phyloP scores from a whole-genome alignment of 2,329 filamentous ascomycete genomes.

The Sarocladiaceae sp. region DNA sequence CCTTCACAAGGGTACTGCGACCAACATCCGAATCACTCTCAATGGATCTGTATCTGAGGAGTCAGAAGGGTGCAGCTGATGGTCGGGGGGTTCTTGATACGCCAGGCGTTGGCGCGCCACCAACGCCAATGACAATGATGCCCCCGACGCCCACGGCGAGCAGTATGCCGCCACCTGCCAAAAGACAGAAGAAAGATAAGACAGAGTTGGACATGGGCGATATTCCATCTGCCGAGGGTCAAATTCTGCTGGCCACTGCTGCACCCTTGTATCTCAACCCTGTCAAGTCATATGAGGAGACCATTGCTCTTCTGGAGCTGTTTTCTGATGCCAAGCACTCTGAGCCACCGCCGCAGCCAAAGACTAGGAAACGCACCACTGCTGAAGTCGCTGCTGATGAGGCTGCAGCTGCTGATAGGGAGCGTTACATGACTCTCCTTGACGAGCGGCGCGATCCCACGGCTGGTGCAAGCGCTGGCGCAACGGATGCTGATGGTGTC shows the following conservation, averaged over 20 bases:
- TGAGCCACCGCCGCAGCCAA: conserved; percentile 73
- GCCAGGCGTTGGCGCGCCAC: conserved; percentile 47
- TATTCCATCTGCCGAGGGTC: conserved; percentile 70
- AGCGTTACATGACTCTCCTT: conserved; percentile 88
- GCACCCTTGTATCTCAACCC: conserved; percentile 75
- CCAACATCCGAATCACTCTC: conserved; percentile 75
- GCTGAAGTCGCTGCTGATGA: conserved; percentile 95
- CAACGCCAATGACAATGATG: conserved; percentile 58
- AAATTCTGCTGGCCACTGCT: conserved; percentile 69
- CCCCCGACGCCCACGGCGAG: conserved; percentile 59
- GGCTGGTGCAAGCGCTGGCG: conserved; percentile 50
- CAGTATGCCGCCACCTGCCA: conserved; percentile 56
- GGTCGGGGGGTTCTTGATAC: conserved; percentile 19
- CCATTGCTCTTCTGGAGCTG: conserved; percentile 65
- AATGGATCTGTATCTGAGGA: conserved; percentile 71
- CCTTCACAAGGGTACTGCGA: conserved; percentile 77
- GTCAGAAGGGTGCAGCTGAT: conserved; percentile 44
- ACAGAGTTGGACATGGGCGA: conserved; percentile 75
- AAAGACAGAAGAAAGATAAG: conserved; percentile 65
- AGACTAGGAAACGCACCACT: conserved; percentile 86
- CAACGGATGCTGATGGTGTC: conserved; percentile 60
- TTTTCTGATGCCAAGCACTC: conserved; percentile 75
- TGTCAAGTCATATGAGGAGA: conserved; percentile 63
- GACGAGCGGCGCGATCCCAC: conserved; percentile 74
- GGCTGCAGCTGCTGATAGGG: conserved; percentile 80